These are phyloP conservation scores for Cladosporium velox DNA, from an alignment of 2,329 filamentous ascomycete genomes.

Conservation along the genomic window DNA sequence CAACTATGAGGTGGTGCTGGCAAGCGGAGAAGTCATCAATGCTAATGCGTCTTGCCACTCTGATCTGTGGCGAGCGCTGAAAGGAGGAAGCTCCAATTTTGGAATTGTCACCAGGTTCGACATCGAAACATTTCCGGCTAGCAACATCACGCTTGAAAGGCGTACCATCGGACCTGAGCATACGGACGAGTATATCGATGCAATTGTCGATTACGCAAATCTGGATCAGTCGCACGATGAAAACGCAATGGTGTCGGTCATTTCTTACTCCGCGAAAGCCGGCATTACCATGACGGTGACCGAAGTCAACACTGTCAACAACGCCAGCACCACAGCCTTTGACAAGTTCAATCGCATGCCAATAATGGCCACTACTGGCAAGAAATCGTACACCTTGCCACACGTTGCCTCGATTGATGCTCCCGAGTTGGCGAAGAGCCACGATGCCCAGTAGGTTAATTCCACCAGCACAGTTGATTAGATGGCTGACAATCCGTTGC, in stretches of 20 bases:
- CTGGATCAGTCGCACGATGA: constrained; percentile 1
- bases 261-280: constrained; percentile 5
- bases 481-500: background rate
- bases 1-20: constrained; percentile 33
- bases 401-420: constrained; percentile 1
- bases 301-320: constrained; percentile 12
- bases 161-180: constrained; percentile 3
- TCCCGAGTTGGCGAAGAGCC: constrained; percentile 11
- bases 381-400: constrained; percentile 8
- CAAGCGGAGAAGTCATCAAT: constrained; percentile 27
- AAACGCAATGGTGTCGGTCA: constrained; percentile 12
- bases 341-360: constrained; percentile 11
- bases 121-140: constrained; percentile 7
- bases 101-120: constrained; percentile 33
- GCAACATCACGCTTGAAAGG: constrained; percentile 13
- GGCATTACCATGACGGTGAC: constrained; percentile 9
- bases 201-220: constrained; percentile 5
- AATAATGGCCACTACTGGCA: constrained; percentile 3
- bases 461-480: background rate
- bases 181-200: background rate
- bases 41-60: constrained; percentile 26
- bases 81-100: constrained; percentile 35
- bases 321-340: constrained; percentile 4
- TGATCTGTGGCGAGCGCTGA: constrained; percentile 32
- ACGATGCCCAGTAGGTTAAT: constrained; percentile 4